Evolutionary conservation across 352 stramenopile species (phyloP).

Genomic region (Phytopythium litorale): DNA sequence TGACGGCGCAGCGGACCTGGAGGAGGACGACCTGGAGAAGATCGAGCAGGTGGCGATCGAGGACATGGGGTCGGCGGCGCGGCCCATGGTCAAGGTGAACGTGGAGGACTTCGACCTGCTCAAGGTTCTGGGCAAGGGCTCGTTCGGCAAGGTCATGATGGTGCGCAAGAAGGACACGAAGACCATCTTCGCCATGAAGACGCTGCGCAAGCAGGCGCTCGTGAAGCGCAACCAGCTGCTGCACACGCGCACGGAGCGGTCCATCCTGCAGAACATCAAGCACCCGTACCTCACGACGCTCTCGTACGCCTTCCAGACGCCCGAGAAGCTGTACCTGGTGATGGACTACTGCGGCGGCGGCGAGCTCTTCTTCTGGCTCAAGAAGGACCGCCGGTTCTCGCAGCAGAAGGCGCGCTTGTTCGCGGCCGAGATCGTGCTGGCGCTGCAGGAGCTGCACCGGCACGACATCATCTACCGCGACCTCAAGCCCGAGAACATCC

Average conservation of each 20-base stretch:
- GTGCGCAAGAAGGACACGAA: constrained; percentile 92
- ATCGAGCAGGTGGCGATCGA: constrained; percentile 80
- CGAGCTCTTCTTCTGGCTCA: constrained; percentile 96
- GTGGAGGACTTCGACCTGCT: constrained; percentile 92
- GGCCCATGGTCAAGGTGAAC: constrained; percentile 77
- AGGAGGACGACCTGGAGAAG: constrained; percentile 80
- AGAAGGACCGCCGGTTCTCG: constrained; percentile 92
- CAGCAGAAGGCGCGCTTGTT: constrained; percentile 92
- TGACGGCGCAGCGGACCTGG: constrained; percentile 47
- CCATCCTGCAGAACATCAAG: constrained; percentile 91
- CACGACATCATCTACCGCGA: constrained; percentile 97
- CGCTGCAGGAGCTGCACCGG: constrained; percentile 90
- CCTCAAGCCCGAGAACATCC: constrained; percentile 96
- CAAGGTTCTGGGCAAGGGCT: constrained; percentile 94
- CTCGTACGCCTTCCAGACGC: constrained; percentile 87
- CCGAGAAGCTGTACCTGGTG: constrained; percentile 92
- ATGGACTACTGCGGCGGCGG: constrained; percentile 94
- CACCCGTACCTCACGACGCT: constrained; percentile 90
- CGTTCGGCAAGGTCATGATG: constrained; percentile 96
- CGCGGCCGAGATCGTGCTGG: constrained; percentile 92
- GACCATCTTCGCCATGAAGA: constrained; percentile 96
- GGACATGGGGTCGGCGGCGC: constrained; percentile 64
- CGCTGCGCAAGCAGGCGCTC: constrained; percentile 89
- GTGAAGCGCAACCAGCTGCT: constrained; percentile 93
- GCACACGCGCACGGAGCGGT: constrained; percentile 93